Evolutionary conservation across 2,329 filamentous ascomycete genomes (phyloP).

Genomic region (Emergomyces pasteurianus): DNA sequence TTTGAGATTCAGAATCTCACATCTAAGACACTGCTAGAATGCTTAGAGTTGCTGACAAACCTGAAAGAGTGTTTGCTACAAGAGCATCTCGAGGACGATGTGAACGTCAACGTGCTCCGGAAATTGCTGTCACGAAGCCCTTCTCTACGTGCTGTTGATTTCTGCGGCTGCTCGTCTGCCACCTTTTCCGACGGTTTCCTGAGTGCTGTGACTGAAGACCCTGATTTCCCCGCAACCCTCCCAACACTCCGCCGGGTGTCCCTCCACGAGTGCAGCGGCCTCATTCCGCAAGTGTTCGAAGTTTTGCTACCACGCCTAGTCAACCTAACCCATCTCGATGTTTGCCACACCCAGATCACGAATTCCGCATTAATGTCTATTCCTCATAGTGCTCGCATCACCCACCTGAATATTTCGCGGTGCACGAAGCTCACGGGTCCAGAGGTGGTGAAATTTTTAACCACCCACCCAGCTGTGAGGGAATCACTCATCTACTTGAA

Average conservation of each 20-base stretch:
- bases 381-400: constrained; percentile 58
- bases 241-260: constrained; percentile 57
- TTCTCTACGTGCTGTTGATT: constrained; percentile 56
- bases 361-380: constrained; percentile 59
- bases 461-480: constrained; percentile 56
- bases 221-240: constrained; percentile 38
- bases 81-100: constrained; percentile 68
- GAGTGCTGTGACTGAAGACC: constrained; percentile 37
- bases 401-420: constrained; percentile 66
- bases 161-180: constrained; percentile 61
- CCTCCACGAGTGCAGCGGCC: constrained; percentile 64
- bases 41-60: constrained; percentile 58
- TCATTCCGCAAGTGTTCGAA: constrained; percentile 57
- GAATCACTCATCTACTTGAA: constrained; percentile 58
- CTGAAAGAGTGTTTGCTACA: constrained; percentile 68
- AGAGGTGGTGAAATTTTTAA: constrained; percentile 57
- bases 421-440: constrained; percentile 58
- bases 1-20: constrained; percentile 65
- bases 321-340: constrained; percentile 62
- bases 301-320: constrained; percentile 57
- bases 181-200: constrained; percentile 56
- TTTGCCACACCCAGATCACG: constrained; percentile 67
- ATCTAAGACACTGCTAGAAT: constrained; percentile 57
- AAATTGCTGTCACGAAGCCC: constrained; percentile 60
- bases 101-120: constrained; percentile 53